Evolutionary conservation across 805 yeast species (phyloP).

Genomic region (Kodamaea neixiangensis): DNA sequence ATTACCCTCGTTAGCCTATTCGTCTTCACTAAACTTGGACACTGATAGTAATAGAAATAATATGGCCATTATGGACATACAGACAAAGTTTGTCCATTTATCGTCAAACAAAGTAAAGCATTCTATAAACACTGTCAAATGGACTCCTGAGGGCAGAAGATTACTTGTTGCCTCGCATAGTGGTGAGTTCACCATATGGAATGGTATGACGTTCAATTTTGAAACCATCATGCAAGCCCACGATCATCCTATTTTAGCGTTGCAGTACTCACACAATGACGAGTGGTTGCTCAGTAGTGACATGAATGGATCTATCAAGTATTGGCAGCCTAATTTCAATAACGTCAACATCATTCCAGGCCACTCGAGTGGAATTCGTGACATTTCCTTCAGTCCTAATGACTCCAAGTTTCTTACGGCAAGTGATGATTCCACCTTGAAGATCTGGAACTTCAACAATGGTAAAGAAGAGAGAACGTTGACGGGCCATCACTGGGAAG

Average conservation of each 20-base stretch:
- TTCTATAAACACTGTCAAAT: constrained; percentile 83
- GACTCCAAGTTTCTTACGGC: constrained; percentile 92
- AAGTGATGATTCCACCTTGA: constrained; percentile 87
- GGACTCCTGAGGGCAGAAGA: constrained; percentile 97
- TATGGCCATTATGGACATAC: constrained; percentile 59
- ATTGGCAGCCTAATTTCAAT: constrained; percentile 98
- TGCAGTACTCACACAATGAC: constrained; percentile 83
- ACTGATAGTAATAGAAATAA: constrained; percentile 28
- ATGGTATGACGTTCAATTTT: constrained; percentile 90
- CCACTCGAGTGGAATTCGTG: constrained; percentile 82
- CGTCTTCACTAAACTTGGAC: constrained; percentile 31
- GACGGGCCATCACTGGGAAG: constrained; percentile 98
- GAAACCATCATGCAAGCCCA: constrained; percentile 99
- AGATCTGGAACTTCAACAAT: constrained; percentile 92
- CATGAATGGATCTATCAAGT: constrained; percentile 86
- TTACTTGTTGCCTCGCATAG: constrained; percentile 85
- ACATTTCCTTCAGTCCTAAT: constrained; percentile 84
- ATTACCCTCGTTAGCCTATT: constrained; percentile 65
- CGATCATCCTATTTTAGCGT: constrained; percentile 80
- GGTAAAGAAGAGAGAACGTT: constrained; percentile 79
- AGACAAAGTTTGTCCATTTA: constrained; percentile 84
- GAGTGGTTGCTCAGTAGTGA: constrained; percentile 96
- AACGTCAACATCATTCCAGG: constrained; percentile 80
- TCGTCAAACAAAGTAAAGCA: constrained; percentile 90
- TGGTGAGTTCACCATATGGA: constrained; percentile 97